Evolutionary conservation across 495 filamentous ascomycete species (phyloP).

Genomic region (Hypoxylon cercidicola): DNA sequence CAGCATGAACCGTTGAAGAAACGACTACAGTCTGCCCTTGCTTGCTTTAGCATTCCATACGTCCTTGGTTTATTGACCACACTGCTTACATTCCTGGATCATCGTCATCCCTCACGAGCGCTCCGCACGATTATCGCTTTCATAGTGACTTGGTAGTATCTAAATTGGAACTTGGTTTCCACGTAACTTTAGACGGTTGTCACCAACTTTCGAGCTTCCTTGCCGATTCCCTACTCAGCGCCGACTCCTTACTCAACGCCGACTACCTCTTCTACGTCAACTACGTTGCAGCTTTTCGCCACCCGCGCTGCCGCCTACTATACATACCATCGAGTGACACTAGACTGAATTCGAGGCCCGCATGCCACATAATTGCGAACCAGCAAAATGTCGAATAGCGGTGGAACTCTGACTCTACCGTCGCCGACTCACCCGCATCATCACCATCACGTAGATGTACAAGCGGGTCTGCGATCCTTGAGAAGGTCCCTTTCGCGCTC

Average conservation of each 20-base stretch:
- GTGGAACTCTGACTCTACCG: constrained; percentile 81
- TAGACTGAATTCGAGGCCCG: background rate
- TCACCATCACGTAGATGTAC: constrained; percentile 81
- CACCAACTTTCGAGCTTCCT: constrained; percentile 1
- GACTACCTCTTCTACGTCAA: background rate
- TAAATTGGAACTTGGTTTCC: background rate
- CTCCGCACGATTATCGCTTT: constrained; percentile 25
- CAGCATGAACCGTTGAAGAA: constrained; percentile 46
- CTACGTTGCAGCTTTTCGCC: background rate
- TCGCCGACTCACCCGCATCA: constrained; percentile 77
- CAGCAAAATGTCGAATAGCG: constrained; percentile 59
- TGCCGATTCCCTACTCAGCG: background rate
- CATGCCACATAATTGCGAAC: constrained; percentile 8
- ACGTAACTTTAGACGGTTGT: background rate
- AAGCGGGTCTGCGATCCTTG: constrained; percentile 77
- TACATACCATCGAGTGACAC: background rate
- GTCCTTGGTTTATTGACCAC: constrained; percentile 35
- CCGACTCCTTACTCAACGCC: background rate
- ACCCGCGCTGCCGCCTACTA: background rate
- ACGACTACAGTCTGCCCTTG: constrained; percentile 38
- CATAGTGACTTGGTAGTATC: constrained; percentile 12
- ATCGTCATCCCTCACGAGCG: constrained; percentile 16
- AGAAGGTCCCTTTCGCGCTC: constrained; percentile 87
- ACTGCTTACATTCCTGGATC: constrained; percentile 41
- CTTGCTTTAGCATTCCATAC: constrained; percentile 47